These are phyloP conservation scores for Verticillium nonalfalfae DNA, from an alignment of 2,329 filamentous ascomycete genomes.

Conservation along the genomic window DNA sequence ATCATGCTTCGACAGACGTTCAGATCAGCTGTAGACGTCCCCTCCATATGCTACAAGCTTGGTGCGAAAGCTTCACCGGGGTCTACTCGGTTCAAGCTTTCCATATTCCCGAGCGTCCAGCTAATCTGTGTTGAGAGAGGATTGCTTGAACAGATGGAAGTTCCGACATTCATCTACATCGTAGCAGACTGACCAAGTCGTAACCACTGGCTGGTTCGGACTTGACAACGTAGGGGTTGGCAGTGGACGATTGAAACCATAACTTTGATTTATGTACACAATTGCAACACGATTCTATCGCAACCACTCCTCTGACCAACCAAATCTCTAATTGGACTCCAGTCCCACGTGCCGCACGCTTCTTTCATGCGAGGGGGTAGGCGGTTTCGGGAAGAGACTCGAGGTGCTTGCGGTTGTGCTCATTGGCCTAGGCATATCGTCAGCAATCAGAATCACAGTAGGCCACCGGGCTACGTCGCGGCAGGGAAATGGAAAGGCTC, in stretches of 20 bases:
- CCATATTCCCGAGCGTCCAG: no score
- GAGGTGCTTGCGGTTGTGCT: conserved; percentile 79
- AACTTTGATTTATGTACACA: conserved; percentile 12
- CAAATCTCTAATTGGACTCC: background rate
- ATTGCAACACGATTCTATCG: conserved; percentile 3
- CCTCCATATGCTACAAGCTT: no score
- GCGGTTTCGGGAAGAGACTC: conserved; percentile 74
- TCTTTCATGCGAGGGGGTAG: conserved; percentile 61
- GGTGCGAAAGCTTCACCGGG: no score
- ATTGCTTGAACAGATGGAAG: no score
- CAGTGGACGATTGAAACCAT: conserved; percentile 6
- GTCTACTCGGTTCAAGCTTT: no score
- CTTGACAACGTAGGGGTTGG: background rate
- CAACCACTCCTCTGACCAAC: background rate
- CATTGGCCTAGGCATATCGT: conserved; percentile 61
- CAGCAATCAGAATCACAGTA: background rate
- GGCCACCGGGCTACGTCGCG: no score
- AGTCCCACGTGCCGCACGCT: conserved; percentile 12
- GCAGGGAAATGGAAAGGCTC: conserved; percentile 29
- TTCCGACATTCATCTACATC: background rate
- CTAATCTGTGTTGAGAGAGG: no score
- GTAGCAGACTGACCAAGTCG: background rate
- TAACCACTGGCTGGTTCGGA: background rate
- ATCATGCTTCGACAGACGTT: no score
- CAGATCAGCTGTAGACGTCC: no score